Conservation (phyloP, 2,329 filamentous ascomycete genomes). For the Colletotrichum sp. region DNA sequence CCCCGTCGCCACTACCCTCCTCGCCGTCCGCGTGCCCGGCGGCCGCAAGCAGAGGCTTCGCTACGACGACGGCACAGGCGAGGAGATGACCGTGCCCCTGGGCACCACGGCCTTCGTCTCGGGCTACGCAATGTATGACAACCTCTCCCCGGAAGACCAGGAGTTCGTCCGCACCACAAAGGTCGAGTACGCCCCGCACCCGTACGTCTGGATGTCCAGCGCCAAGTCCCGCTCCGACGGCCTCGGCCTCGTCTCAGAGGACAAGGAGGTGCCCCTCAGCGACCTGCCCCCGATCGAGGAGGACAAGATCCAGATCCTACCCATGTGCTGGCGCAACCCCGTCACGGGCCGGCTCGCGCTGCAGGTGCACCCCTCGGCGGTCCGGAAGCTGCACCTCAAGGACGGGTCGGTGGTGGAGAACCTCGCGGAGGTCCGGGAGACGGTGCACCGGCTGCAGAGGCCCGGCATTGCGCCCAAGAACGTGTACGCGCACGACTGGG, state of each 20-base stretch:
- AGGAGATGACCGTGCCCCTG: conserved; percentile 71
- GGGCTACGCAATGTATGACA: conserved; percentile 73
- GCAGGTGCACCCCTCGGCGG: conserved; percentile 76
- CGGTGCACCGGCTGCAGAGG: conserved; percentile 72
- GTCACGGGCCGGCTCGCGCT: conserved; percentile 71
- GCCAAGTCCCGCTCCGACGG: conserved; percentile 72
- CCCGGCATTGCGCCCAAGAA: conserved; percentile 71
- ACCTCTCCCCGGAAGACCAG: conserved; percentile 69
- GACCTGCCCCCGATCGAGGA: conserved; percentile 70
- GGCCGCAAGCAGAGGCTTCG: conserved; percentile 70
- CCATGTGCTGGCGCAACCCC: conserved; percentile 81
- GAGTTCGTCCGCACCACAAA: conserved; percentile 69
- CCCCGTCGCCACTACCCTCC: conserved; percentile 72
- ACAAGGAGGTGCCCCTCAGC: conserved; percentile 61
- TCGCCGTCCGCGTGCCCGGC: conserved; percentile 75
- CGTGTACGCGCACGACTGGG: conserved; percentile 80
- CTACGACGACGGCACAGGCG: conserved; percentile 74
- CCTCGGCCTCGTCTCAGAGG: conserved; percentile 73
- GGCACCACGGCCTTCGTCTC: conserved; percentile 80
- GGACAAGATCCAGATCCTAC: conserved; percentile 72
- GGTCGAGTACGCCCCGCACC: conserved; percentile 79
- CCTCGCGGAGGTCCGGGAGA: conserved; percentile 67
- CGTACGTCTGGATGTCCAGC: conserved; percentile 81
- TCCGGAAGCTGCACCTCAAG: conserved; percentile 69
- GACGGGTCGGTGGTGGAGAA: conserved; percentile 75